A percentile compares a stretch with the other conserved stretches of the same genome.
These are phyloP conservation scores for Syzygium grande DNA, from an alignment of 345 rosid species.

Conservation along the genomic window DNA sequence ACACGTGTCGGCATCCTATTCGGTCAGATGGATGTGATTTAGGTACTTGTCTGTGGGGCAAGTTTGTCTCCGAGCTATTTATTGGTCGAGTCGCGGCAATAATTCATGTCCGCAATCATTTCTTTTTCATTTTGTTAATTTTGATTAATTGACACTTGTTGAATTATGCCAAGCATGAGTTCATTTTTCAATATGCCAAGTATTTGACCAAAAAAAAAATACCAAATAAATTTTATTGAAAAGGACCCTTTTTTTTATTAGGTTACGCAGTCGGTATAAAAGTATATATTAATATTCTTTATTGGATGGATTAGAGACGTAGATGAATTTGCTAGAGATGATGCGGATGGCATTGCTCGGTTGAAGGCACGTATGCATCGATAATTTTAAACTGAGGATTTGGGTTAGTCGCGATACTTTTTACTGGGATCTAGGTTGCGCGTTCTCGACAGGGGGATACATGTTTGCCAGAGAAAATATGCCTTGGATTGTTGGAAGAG, in stretches of 20 bases:
- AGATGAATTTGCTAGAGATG: neutral
- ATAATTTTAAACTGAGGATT: neutral
- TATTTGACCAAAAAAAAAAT: too few relatives aligned
- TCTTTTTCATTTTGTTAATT: neutral
- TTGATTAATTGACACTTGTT: neutral
- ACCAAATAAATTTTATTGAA: too few relatives aligned
- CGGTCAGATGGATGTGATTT: neutral
- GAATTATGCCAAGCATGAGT: neutral
- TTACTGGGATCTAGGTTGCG: neutral
- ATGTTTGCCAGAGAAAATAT: neutral
- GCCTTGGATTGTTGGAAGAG: neutral
- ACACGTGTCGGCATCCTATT: neutral
- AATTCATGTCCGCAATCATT: neutral
- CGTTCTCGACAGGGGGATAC: neutral
- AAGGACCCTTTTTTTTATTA: neutral
- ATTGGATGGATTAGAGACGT: neutral
- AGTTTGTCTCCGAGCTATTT: neutral
- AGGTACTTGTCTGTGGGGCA: neutral
- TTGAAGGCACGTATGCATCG: neutral
- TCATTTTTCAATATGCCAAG: neutral
- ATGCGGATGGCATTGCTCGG: neutral
- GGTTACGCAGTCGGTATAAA: neutral
- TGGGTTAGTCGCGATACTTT: fast-evolving
- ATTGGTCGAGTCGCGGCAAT: neutral
- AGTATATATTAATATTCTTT: fast-evolving